These are phyloP conservation scores for Botryotinia narcissicola DNA, from an alignment of 2,329 filamentous ascomycete species.

Conservation along the genomic window DNA sequence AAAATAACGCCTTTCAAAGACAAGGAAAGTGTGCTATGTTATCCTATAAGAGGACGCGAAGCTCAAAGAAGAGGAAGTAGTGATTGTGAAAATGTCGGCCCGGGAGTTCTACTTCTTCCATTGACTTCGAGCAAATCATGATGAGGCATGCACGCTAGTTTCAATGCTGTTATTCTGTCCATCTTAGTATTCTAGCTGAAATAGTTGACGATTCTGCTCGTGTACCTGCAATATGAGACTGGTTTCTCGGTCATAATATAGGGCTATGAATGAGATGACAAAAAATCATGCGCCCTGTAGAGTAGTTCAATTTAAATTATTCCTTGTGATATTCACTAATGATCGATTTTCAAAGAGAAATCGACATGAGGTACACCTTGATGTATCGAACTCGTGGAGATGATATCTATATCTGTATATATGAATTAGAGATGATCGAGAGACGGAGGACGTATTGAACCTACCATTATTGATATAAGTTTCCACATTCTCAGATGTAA, in stretches of 20 bases:
- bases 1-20: not conserved
- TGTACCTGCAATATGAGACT: not conserved
- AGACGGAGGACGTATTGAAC: slow-evolving; percentile 34
- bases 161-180: not conserved
- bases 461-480: slow-evolving; percentile 73
- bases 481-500: slow-evolving; percentile 81
- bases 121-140: not conserved
- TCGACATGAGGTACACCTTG: slow-evolving; percentile 93
- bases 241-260: not conserved
- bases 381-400: slow-evolving; percentile 95
- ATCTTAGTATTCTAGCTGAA: not conserved
- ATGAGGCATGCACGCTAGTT: not conserved
- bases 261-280: not conserved
- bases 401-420: slow-evolving; percentile 77
- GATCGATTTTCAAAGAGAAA: slow-evolving; percentile 87
- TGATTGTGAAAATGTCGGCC: not conserved
- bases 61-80: not conserved
- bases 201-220: not conserved
- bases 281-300: not conserved
- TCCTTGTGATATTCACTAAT: slow-evolving; percentile 30
- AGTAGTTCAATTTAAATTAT: not conserved
- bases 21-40: not conserved
- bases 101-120: not conserved
- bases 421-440: slow-evolving; percentile 9
- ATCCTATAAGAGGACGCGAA: not conserved